phyloP scores from a whole-genome alignment of 2,329 filamentous ascomycete species.

The Calonectria naviculata region DNA sequence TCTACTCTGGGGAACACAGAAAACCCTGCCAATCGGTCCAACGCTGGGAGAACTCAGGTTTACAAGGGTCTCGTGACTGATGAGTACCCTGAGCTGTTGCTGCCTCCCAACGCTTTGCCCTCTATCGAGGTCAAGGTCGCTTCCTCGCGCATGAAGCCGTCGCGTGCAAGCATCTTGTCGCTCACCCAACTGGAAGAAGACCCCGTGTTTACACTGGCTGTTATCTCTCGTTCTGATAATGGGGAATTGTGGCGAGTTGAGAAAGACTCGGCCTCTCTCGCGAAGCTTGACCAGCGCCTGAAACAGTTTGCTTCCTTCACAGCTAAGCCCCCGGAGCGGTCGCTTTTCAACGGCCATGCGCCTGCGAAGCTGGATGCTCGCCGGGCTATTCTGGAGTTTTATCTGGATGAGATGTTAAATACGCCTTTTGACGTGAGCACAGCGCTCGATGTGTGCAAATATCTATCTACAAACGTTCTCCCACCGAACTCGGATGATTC shows the following conservation, averaged over 20 bases:
- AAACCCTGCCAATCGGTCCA: conserved; percentile 43
- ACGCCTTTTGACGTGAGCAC: conserved; percentile 82
- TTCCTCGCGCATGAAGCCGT: conserved; percentile 95
- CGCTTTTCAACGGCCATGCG: conserved; percentile 90
- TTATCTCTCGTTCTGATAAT: conserved; percentile 80
- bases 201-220: conserved; percentile 90
- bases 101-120: conserved; percentile 89
- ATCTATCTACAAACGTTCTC: conserved; percentile 78
- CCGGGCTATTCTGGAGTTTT: conserved; percentile 81
- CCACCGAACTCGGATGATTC: conserved; percentile 71
- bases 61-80: conserved; percentile 85
- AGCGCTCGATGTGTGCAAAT: conserved; percentile 86
- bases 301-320: conserved; percentile 79
- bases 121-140: conserved; percentile 88
- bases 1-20: conserved; percentile 21
- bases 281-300: conserved; percentile 84
- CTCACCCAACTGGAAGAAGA: conserved; percentile 88
- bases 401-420: conserved; percentile 87
- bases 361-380: conserved; percentile 93
- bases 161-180: conserved; percentile 84
- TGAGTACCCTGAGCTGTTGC: conserved; percentile 85
- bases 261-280: conserved; percentile 86
- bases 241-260: conserved; percentile 93
- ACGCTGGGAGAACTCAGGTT: conserved; percentile 63
- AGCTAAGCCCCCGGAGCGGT: conserved; percentile 83